Evolutionary conservation across 176 grass and related monocot genomes (phyloP).

Genomic region (Saccharum spontaneum): DNA sequence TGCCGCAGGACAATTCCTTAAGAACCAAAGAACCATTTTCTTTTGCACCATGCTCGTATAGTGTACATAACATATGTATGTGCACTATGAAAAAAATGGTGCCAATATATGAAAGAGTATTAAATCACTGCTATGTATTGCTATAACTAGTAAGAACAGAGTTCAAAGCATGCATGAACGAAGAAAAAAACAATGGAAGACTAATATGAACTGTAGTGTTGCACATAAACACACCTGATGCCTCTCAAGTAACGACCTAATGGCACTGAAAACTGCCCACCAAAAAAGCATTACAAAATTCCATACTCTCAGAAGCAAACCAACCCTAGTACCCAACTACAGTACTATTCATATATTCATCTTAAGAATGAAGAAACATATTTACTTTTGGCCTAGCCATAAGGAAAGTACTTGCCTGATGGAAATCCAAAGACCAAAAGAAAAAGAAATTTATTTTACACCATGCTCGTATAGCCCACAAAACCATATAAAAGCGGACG

Average conservation of each 20-base stretch:
- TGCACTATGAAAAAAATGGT: constrained; percentile 55
- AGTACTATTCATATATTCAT: background rate
- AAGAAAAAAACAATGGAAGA: background rate
- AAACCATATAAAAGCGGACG: constrained; percentile 26
- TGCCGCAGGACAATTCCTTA: constrained; percentile 9
- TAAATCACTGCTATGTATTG: background rate
- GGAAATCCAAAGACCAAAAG: constrained; percentile 2
- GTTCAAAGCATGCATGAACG: background rate
- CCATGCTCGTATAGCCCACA: constrained; percentile 28
- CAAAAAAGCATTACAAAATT: background rate
- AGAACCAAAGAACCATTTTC: constrained; percentile 43
- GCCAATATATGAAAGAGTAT: constrained; percentile 15
- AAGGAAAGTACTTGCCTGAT: background rate
- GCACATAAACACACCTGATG: background rate
- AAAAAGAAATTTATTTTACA: constrained; percentile 23
- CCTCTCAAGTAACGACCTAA: background rate
- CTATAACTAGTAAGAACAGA: background rate
- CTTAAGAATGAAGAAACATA: background rate
- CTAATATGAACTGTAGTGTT: background rate
- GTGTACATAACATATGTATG: constrained; percentile 26
- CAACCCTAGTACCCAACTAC: background rate
- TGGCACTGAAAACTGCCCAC: background rate
- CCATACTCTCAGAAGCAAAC: background rate
- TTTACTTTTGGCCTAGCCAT: constrained; percentile 1
- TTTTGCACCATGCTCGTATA: constrained; percentile 61